phyloP scores from a whole-genome alignment of 345 rosid genomes.

The Mercurialis annua region DNA sequence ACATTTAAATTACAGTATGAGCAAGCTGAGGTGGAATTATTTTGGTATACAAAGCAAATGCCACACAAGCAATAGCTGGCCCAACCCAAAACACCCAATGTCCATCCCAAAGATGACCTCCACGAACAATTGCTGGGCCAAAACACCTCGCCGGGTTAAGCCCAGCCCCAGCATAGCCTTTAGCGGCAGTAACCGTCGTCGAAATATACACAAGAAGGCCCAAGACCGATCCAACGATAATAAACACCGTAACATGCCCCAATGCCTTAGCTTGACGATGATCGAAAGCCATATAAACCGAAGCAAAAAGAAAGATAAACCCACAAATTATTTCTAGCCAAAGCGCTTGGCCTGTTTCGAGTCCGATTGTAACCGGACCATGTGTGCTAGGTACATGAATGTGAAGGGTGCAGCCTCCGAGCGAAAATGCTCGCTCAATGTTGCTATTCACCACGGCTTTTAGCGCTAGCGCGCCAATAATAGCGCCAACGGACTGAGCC shows the following conservation, averaged over 20 bases:
- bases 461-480: constrained; percentile 34
- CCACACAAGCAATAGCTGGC: constrained; percentile 7
- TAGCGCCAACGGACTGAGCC: constrained; percentile 41
- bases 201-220: constrained; percentile 41
- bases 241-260: constrained; percentile 33
- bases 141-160: constrained; percentile 50
- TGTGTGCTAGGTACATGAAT: constrained; percentile 24
- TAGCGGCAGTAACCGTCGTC: constrained; percentile 32
- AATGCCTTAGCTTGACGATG: constrained; percentile 30
- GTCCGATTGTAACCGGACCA: constrained; percentile 24
- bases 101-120: constrained; percentile 23
- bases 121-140: constrained; percentile 37
- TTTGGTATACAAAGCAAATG: constrained; percentile 21
- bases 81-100: constrained; percentile 30
- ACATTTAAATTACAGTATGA: no score
- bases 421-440: constrained; percentile 23
- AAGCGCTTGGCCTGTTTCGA: constrained; percentile 21
- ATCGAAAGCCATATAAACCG: constrained; percentile 46
- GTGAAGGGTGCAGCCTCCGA: constrained; percentile 37
- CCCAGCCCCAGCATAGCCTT: constrained; percentile 49
- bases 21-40: constrained; percentile 13
- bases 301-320: constrained; percentile 37
- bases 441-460: constrained; percentile 26
- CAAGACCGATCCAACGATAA: constrained; percentile 30
- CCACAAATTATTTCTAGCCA: constrained; percentile 38